Evolutionary conservation across 2,329 filamentous ascomycete genomes (phyloP).

Genomic region (Colletotrichum theobromicola): DNA sequence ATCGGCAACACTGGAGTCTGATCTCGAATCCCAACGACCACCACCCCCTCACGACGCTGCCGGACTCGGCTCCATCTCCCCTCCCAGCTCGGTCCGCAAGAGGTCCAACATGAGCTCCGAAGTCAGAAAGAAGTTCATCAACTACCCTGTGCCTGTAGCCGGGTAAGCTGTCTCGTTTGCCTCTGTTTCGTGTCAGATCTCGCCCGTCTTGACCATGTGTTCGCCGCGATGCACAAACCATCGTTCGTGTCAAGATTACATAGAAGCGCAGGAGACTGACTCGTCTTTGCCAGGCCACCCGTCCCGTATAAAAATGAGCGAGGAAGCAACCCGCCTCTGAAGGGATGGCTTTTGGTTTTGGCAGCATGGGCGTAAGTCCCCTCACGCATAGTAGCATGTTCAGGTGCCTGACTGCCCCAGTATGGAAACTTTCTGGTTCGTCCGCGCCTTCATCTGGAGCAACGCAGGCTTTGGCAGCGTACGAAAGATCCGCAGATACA

Average conservation of each 20-base stretch:
- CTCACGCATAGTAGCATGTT: neutral
- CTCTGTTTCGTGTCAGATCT: neutral
- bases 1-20: neutral
- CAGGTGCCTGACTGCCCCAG: constrained; percentile 34
- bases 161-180: constrained; percentile 31
- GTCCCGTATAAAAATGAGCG: constrained; percentile 50
- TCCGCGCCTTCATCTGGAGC: constrained; percentile 63
- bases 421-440: constrained; percentile 57
- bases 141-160: constrained; percentile 39
- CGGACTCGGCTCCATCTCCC: neutral
- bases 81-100: neutral
- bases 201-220: neutral
- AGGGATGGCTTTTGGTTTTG: constrained; percentile 57
- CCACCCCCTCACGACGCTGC: neutral
- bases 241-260: neutral
- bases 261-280: neutral
- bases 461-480: constrained; percentile 69
- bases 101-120: constrained; percentile 17
- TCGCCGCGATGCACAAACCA: neutral
- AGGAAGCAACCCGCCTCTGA: constrained; percentile 62
- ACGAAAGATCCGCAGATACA: constrained; percentile 52
- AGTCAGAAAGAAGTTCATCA: constrained; percentile 31
- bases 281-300: constrained; percentile 31
- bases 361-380: constrained; percentile 58
- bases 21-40: neutral